Evolutionary conservation across 2,329 filamentous ascomycete species (phyloP).

Genomic region (Byssothecium circinans): DNA sequence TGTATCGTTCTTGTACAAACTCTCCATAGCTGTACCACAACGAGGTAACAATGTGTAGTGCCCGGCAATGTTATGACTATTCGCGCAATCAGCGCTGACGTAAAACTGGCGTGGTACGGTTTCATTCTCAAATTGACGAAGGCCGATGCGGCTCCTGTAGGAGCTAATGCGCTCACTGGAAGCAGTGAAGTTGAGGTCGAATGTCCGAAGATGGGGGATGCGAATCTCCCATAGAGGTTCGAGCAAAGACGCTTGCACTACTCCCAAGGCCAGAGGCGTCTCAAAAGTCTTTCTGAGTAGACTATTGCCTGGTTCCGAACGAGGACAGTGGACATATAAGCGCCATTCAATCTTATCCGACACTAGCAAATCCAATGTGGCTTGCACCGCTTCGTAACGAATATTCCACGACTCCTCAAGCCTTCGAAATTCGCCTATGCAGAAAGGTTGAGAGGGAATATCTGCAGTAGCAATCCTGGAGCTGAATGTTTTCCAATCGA

Average conservation of each 20-base stretch:
- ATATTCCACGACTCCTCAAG: conserved; percentile 46
- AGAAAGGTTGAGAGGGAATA: conserved; percentile 19
- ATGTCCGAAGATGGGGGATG: conserved; percentile 12
- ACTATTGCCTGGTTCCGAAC: conserved; percentile 43
- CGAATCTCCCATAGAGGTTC: conserved; percentile 28
- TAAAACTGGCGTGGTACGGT: conserved; percentile 45
- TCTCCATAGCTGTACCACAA: conserved; percentile 60
- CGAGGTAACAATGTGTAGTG: conserved; percentile 54
- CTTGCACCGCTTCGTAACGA: conserved; percentile 44
- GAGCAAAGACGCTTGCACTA: conserved; percentile 13
- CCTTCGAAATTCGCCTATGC: conserved; percentile 25
- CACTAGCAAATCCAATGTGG: conserved; percentile 47
- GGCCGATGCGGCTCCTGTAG: conserved; percentile 41
- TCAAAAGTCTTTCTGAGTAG: conserved; percentile 46
- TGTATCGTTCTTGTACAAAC: conserved; percentile 55
- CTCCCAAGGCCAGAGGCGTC: conserved; percentile 24
- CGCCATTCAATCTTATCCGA: conserved; percentile 48
- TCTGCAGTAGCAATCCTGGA: conserved; percentile 11
- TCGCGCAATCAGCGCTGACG: too few species aligned
- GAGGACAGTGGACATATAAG: conserved; percentile 48
- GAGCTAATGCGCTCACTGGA: conserved; percentile 28
- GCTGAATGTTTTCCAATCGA: conserved; percentile 11
- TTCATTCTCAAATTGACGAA: conserved; percentile 44
- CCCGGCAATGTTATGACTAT: conserved; percentile 46
- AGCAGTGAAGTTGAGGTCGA: conserved; percentile 21